These are phyloP conservation scores for Amanita rubescens DNA, from an alignment of 768 basidiomycete species.

Conservation along the genomic window DNA sequence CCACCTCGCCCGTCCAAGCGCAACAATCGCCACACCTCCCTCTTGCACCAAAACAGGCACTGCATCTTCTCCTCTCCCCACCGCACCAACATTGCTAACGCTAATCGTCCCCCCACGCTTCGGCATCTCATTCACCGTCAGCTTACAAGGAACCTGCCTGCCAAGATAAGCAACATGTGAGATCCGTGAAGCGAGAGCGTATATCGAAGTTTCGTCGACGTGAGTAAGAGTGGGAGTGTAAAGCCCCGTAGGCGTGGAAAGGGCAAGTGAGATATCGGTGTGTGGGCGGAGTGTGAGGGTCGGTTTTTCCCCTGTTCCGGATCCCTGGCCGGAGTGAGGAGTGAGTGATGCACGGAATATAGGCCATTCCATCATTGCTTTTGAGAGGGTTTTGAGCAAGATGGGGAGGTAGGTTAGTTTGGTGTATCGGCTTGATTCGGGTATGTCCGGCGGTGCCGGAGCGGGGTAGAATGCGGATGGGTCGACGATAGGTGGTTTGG, in stretches of 20 bases:
- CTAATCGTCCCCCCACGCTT: slow-evolving; percentile 71
- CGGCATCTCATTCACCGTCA: slow-evolving; percentile 65
- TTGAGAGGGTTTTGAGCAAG: slow-evolving; percentile 74
- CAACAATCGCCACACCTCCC: slow-evolving; percentile 81
- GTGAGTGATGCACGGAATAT: slow-evolving; percentile 74
- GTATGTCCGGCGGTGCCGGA: slow-evolving; percentile 35
- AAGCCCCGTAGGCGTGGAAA: slow-evolving; percentile 76
- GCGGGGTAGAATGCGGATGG: slow-evolving; percentile 31
- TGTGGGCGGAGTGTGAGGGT: slow-evolving; percentile 65
- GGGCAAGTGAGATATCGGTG: slow-evolving; percentile 68
- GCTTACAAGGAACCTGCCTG: slow-evolving; percentile 55
- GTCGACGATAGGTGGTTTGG: slow-evolving; percentile 23
- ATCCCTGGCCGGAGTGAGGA: slow-evolving; percentile 20
- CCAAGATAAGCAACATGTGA: slow-evolving; percentile 57
- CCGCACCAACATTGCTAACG: slow-evolving; percentile 75
- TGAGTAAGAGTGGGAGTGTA: slow-evolving; percentile 68
- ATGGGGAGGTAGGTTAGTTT: slow-evolving; percentile 78
- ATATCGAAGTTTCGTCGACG: slow-evolving; percentile 50
- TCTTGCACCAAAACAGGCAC: slow-evolving; percentile 74
- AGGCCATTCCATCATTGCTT: slow-evolving; percentile 80
- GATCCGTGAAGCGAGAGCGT: slow-evolving; percentile 53
- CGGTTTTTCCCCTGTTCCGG: slow-evolving; percentile 35
- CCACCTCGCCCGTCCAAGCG: slow-evolving; percentile 74
- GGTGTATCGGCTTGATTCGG: slow-evolving; percentile 47
- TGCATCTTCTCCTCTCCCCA: slow-evolving; percentile 67